phyloP scores from a whole-genome alignment of 2,329 filamentous ascomycete genomes.

The Gnomoniopsis smithogilvyi region DNA sequence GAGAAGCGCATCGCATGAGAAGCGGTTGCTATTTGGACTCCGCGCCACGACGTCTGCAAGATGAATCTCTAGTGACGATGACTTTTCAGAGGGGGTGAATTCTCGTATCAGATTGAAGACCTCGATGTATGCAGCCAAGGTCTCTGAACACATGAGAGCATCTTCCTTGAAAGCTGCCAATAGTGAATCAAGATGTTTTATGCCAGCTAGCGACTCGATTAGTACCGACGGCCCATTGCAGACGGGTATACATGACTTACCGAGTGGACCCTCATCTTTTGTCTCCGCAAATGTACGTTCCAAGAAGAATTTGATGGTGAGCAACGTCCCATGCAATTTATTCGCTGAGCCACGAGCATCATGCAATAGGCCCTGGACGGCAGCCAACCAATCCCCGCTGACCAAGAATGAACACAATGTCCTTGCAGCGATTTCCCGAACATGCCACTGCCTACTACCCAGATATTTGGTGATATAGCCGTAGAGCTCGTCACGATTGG shows the following conservation, averaged over 20 bases:
- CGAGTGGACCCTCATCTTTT: not conserved
- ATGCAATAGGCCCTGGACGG: conserved; percentile 35
- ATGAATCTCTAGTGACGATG: not conserved
- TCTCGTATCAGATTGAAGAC: conserved; percentile 40
- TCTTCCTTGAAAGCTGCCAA: conserved; percentile 8
- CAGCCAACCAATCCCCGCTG: conserved; percentile 44
- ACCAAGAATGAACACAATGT: conserved; percentile 65
- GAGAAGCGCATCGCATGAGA: conserved; percentile 32
- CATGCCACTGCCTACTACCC: conserved; percentile 71
- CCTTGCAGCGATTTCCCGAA: conserved; percentile 75
- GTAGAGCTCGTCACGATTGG: conserved; percentile 52
- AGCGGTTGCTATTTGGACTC: not conserved
- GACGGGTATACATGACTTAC: not conserved
- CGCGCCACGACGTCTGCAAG: not conserved
- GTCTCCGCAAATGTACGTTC: conserved; percentile 43
- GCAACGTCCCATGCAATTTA: conserved; percentile 54
- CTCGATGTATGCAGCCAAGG: conserved; percentile 44
- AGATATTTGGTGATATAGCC: conserved; percentile 60
- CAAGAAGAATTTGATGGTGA: conserved; percentile 54
- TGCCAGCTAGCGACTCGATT: not conserved
- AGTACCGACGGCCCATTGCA: not conserved
- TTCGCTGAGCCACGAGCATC: conserved; percentile 41
- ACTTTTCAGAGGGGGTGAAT: not conserved
- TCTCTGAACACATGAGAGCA: conserved; percentile 31
- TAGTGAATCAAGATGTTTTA: conserved; percentile 3